A percentile compares a stretch with the other conserved stretches of the same genome.
phyloP scores from a whole-genome alignment of 2,329 filamentous ascomycete species.

The Pseudogymnoascus sp. region DNA sequence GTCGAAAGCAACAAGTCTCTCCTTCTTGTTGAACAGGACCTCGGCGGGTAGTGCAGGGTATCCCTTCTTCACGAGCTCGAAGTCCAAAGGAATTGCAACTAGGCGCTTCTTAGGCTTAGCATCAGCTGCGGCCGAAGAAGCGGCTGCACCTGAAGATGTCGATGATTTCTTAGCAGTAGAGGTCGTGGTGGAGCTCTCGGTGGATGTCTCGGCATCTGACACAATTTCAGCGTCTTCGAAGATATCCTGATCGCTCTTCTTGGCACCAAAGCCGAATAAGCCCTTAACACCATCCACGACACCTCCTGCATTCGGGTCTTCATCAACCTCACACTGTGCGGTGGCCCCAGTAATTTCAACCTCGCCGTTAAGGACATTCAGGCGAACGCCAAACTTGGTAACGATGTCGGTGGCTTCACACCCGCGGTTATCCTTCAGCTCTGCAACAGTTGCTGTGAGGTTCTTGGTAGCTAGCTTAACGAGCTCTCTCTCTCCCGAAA shows the following conservation, averaged over 20 bases:
- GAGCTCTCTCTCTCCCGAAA: conserved; percentile 50
- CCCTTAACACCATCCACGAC: conserved; percentile 94
- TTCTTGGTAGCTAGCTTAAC: conserved; percentile 71
- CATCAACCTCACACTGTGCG: conserved; percentile 79
- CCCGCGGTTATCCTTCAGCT: conserved; percentile 70
- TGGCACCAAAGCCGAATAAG: conserved; percentile 87
- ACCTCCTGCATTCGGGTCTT: conserved; percentile 63
- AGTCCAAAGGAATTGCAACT: conserved; percentile 29
- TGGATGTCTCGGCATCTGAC: conserved; percentile 35
- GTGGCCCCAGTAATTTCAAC: conserved; percentile 71
- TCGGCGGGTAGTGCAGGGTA: conserved; percentile 24
- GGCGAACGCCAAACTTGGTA: conserved; percentile 70
- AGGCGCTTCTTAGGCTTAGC: conserved; percentile 27
- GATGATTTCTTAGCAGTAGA: conserved; percentile 40
- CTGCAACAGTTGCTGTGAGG: conserved; percentile 72
- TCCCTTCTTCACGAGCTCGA: conserved; percentile 25
- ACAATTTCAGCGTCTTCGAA: conserved; percentile 46
- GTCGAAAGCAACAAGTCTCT: conserved; percentile 78
- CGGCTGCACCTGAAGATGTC: conserved; percentile 41
- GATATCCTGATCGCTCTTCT: conserved; percentile 73
- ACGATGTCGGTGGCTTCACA: conserved; percentile 67
- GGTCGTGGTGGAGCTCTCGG: conserved; percentile 18
- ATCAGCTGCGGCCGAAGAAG: conserved; percentile 27
- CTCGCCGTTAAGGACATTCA: conserved; percentile 68
- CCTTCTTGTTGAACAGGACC: conserved; percentile 33